Percentiles rank a stretch among this genome's conserved stretches.
phyloP scores from a whole-genome alignment of 352 stramenopile species.

The Pythium angustatum region DNA sequence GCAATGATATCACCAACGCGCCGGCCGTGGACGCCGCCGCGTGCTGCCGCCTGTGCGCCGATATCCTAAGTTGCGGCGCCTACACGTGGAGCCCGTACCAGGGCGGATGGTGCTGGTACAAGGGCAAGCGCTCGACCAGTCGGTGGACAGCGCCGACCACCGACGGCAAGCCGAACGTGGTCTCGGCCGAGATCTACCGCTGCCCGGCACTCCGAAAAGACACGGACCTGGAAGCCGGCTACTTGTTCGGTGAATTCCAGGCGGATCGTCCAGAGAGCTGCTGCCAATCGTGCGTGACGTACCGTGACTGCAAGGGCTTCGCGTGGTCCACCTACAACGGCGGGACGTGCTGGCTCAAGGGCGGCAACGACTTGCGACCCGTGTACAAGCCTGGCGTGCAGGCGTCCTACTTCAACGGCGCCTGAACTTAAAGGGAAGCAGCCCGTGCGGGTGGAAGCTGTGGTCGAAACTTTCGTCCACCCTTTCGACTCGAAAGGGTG shows the following conservation, averaged over 20 bases:
- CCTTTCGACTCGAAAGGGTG: no score
- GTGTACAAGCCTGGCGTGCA: not conserved
- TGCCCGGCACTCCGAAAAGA: not conserved
- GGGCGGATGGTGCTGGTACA: conserved; percentile 26
- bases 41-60: conserved; percentile 10
- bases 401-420: not conserved
- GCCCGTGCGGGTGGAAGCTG: no score
- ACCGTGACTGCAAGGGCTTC: not conserved
- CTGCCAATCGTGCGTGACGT: not conserved
- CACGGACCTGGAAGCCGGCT: not conserved
- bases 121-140: conserved; percentile 16
- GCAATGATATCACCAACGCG: conserved; percentile 12
- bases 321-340: conserved; percentile 25
- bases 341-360: conserved; percentile 58
- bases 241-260: not conserved
- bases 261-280: not conserved
- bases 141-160: not conserved
- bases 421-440: not conserved
- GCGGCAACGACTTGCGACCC: not conserved
- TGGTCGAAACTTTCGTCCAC: no score
- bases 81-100: conserved; percentile 29
- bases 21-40: not conserved
- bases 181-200: conserved; percentile 8
- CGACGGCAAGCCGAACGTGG: not conserved
- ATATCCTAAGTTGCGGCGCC: conserved; percentile 7